A percentile compares a stretch with the other conserved stretches of the same genome.
Evolutionary conservation across 1,139 yeast genomes (phyloP).

Genomic region (Kurtzmaniella quercitrusa): DNA sequence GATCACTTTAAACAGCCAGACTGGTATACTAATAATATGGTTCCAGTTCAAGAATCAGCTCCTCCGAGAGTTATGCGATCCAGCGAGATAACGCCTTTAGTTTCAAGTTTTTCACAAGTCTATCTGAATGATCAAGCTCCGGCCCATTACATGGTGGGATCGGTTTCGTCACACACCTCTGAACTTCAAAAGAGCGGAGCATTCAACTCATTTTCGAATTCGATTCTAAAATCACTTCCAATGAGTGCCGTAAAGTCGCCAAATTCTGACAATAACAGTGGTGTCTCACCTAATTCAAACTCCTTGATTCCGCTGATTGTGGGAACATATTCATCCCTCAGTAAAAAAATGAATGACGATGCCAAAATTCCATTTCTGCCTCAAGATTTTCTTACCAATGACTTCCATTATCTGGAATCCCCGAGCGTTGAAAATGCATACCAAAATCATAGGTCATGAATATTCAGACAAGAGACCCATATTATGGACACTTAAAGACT

Average conservation of each 20-base stretch:
- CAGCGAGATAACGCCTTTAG: neutral
- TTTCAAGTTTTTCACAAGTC: neutral
- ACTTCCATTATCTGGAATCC: conserved; percentile 15
- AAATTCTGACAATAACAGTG: conserved; percentile 1
- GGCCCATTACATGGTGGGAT: conserved; percentile 23
- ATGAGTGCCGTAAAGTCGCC: conserved; percentile 7
- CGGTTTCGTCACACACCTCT: conserved; percentile 6
- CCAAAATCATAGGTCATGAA: neutral
- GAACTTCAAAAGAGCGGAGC: conserved; percentile 13
- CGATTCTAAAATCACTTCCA: conserved; percentile 15
- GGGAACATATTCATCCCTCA: conserved; percentile 37
- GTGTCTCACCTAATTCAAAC: conserved; percentile 22
- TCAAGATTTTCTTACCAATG: conserved; percentile 37
- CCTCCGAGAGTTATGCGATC: neutral
- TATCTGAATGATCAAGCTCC: conserved; percentile 19
- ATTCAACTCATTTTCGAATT: conserved; percentile 17
- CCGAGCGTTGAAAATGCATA: conserved; percentile 1
- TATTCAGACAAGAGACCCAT: neutral
- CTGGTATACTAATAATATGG: conserved; percentile 30
- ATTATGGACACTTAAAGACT: too few species aligned
- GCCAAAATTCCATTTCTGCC: conserved; percentile 41
- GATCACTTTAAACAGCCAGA: conserved; percentile 32
- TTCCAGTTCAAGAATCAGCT: neutral
- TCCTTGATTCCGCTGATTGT: conserved; percentile 41
- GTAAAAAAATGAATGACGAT: conserved; percentile 33